phyloP scores from a whole-genome alignment of 805 yeast genomes.

The Metschnikowia cubensis region DNA sequence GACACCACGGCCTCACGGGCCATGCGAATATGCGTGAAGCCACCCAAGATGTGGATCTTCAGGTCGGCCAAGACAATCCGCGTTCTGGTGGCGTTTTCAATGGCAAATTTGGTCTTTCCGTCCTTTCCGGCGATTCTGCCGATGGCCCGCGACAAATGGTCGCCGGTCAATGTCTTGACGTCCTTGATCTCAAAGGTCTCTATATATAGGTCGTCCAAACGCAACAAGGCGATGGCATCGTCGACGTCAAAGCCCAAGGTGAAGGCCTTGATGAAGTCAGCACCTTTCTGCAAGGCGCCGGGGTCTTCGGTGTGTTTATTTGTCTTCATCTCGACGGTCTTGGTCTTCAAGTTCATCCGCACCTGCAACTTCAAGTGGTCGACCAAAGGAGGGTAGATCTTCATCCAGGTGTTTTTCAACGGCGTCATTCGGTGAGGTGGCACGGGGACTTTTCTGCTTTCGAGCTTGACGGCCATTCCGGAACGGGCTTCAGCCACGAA shows the following conservation, averaged over 20 bases:
- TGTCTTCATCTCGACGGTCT: conserved; percentile 83
- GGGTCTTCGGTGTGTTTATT: conserved; percentile 80
- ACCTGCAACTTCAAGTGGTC: conserved; percentile 94
- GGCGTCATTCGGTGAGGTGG: conserved; percentile 99
- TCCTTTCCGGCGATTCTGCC: conserved; percentile 99
- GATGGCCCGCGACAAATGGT: conserved; percentile 96
- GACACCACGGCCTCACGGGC: conserved; percentile 98
- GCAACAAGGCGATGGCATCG: conserved; percentile 90
- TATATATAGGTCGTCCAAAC: conserved; percentile 93
- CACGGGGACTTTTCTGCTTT: conserved; percentile 83
- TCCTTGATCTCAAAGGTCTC: conserved; percentile 97
- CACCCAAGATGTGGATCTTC: conserved; percentile 94
- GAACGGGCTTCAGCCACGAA: conserved; percentile 68
- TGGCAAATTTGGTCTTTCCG: conserved; percentile 97
- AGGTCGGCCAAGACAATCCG: conserved; percentile 96
- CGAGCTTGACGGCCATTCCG: conserved; percentile 68
- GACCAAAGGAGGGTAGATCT: conserved; percentile 92
- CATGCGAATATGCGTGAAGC: conserved; percentile 94
- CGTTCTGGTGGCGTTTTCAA: conserved; percentile 97
- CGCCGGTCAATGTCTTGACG: conserved; percentile 92
- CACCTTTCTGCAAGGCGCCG: conserved; percentile 96
- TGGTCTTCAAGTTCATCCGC: conserved; percentile 87
- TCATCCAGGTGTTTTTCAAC: conserved; percentile 83
- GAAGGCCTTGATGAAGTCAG: conserved; percentile 93
- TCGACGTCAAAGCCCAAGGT: conserved; percentile 95